Evolutionary conservation across 2,329 filamentous ascomycete genomes (phyloP).

Genomic region (Alternaria gaisen): DNA sequence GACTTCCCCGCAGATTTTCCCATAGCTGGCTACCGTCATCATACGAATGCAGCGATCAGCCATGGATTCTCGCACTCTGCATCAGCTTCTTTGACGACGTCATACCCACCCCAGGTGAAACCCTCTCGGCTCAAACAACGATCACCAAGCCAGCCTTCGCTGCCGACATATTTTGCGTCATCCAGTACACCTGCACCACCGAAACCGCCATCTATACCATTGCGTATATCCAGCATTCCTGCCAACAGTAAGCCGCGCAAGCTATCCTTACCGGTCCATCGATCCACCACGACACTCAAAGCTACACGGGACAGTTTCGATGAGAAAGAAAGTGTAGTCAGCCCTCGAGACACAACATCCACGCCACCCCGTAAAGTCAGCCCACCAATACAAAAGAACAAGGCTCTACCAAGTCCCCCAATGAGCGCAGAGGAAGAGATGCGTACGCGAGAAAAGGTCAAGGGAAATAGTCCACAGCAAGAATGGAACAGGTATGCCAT

Average conservation of each 20-base stretch:
- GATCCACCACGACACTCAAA: constrained; percentile 23
- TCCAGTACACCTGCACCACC: constrained; percentile 13
- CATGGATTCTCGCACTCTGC: constrained; percentile 29
- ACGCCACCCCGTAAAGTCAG: constrained; percentile 24
- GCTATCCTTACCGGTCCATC: constrained; percentile 38
- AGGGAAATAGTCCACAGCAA: constrained; percentile 13
- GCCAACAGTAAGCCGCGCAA: constrained; percentile 44
- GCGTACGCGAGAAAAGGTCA: constrained; percentile 27
- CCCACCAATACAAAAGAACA: constrained; percentile 42
- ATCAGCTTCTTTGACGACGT: constrained; percentile 29
- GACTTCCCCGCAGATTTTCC: constrained; percentile 27
- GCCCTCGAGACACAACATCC: constrained; percentile 10
- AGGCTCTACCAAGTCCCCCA: constrained; percentile 43
- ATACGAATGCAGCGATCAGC: not conserved
- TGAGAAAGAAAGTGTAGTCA: constrained; percentile 27
- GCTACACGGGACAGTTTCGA: constrained; percentile 9
- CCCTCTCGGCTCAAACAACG: constrained; percentile 22
- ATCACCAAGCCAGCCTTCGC: constrained; percentile 31
- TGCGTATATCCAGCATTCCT: constrained; percentile 48
- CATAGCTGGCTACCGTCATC: constrained; percentile 25
- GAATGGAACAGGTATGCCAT: constrained; percentile 17
- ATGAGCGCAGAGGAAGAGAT: constrained; percentile 26
- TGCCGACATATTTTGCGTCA: constrained; percentile 28
- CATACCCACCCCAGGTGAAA: constrained; percentile 11
- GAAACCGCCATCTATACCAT: constrained; percentile 41